Evolutionary conservation across 352 stramenopile species (phyloP), one percentile per base, ranked within the genome.

Genomic region (Phytophthora pluvialis): DNA sequence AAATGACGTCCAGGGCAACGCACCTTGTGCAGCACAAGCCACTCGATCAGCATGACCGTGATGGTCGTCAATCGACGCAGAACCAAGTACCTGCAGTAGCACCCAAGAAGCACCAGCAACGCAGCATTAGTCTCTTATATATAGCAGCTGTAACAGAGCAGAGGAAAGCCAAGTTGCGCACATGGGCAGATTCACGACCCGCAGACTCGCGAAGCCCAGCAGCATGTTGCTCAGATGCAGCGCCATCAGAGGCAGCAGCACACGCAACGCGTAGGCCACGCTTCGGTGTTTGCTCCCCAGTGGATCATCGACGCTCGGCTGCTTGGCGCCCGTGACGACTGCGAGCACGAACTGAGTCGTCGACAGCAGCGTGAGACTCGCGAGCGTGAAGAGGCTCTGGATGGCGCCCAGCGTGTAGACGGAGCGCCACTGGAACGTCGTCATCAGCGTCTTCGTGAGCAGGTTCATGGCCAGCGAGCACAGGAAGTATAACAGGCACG

Each of bases 11-110:
- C 6, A 32, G 7, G 38, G 39, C 16, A 2, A 32, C 47, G 15
- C n/a, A 80, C 75, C 62, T 92, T 88, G 68, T 77, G 63, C 39
- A 90, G 72, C 52, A 90, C 75, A 67, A 92, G 67, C 78, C 79
- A 90, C 55, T 92, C 83, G 65, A 92, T 88, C 49, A 90, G 65
- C 71, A 92, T 77, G 51, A 92, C 82, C 29, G 88, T 90, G 71
- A 92, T 66, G 10, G 83, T 92, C 10, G 81, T 90, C 47, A 92
- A 72, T 8, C 83, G 73, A 18, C 83, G 81, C 44, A 92, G 67
- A 50, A 92, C 83, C 39, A 86, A 56, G 36, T 84, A 86, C 75
- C 78, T 86, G 49, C 5, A 49, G 29, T 18, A 64, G 10, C 16
- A 50, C 25, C 15, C 13, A 45, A 45, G 6, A 28, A 26, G 16